Base-by-base conservation (phyloP, 2,329 filamentous ascomycete genomes). In the Cladophialophora yegresii region DNA sequence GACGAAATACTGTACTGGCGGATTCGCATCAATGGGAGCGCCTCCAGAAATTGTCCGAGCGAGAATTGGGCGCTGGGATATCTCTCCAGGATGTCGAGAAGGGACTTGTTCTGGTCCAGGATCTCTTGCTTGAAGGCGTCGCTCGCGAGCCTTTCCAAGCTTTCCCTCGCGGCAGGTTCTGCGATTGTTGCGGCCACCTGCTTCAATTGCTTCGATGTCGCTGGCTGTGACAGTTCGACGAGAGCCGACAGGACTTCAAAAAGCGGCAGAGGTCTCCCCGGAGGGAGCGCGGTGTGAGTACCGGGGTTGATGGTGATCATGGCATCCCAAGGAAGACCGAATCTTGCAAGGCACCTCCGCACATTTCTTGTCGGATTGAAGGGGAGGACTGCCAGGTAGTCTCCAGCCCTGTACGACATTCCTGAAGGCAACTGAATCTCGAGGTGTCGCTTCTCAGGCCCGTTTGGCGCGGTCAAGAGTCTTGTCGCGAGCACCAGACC, bases 1-100 rank as follows among this genome's bases (percentile, higher is more conserved):
- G 89, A 92, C 0, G 89, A 92, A 72, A 92, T 91, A 45, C 87
- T 90, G 79, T 92, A 92, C 74, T 91, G 88, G 16, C 89, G 84
- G 47, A 90, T 82, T 28, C 89, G 86, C 87, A 95, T 90, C 0
- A 89, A 87, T 1, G 89, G 89, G 0, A 92, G 82, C 81, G 92
- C 87, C 40, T 82, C 81, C 7, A 93, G 80, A 77, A 89, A 93
- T n/a, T 84, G 77, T 2, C 82, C 83, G 23, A 95, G 82, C 0
- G 89, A 82, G 0, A 93, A 75, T 3, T 83, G 76, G 32, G 89
- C 79, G 0, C 80, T 76, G 0, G 83, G 80, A 72, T 86, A 88
- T 9, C 82, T 80, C 71, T 90, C 87, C 0, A 93, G 81, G 1
- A 93, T 79, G 66, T 92, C 88, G 6, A 93, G 80, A 0, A 89